Evolutionary conservation across 257 asterid species (phyloP).

Genomic region (Solanum phureja): DNA sequence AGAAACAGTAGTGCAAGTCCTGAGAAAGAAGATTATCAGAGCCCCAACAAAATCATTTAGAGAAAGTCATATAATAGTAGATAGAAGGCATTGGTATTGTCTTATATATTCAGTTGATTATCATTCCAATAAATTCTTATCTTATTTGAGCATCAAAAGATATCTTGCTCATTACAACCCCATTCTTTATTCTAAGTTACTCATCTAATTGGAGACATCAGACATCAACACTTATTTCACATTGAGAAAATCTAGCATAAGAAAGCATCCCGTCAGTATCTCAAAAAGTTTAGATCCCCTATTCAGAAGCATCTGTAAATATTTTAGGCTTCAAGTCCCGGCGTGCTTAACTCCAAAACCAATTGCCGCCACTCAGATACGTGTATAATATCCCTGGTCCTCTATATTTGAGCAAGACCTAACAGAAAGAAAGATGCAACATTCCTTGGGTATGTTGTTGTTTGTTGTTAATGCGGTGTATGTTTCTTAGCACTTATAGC

Average conservation of each 20-base stretch:
- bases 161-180: background rate
- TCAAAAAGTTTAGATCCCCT: background rate
- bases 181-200: background rate
- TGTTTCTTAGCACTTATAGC: background rate
- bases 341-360: background rate
- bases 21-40: constrained; percentile 9
- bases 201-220: background rate
- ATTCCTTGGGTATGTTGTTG: background rate
- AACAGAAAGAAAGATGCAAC: background rate
- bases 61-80: background rate
- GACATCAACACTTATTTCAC: background rate
- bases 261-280: background rate
- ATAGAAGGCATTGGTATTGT: background rate
- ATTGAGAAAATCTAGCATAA: background rate
- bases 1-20: constrained; percentile 95
- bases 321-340: background rate
- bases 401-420: background rate
- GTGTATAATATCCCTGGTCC: background rate
- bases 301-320: background rate
- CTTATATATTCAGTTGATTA: background rate
- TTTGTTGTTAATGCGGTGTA: background rate
- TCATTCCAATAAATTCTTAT: background rate
- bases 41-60: background rate
- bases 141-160: background rate
- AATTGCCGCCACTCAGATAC: background rate